These are phyloP conservation scores for Centaurea solstitialis DNA, from an alignment of 129 eudicot genomes.

Conservation along the genomic window DNA sequence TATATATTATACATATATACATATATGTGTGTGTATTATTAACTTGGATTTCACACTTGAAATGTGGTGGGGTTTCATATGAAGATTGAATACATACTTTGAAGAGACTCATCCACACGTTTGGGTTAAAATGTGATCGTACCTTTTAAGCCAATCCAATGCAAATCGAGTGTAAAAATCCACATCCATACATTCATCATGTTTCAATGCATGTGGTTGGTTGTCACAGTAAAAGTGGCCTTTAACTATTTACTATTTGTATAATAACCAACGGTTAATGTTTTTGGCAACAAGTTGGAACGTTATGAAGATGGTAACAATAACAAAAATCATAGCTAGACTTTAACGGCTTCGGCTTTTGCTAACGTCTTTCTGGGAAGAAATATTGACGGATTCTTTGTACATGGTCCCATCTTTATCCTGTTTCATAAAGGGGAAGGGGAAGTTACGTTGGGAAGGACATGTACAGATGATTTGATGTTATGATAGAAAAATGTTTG, in stretches of 20 bases:
- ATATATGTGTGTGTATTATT: neutral
- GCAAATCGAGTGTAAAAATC: neutral
- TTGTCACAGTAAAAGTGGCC: neutral
- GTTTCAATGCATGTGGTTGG: neutral
- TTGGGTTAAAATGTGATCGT: slow-evolving; percentile 24
- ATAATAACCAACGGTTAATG: neutral
- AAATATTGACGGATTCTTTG: neutral
- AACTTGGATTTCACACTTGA: slow-evolving; percentile 25
- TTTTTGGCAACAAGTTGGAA: neutral
- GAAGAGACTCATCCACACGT: slow-evolving; percentile 32
- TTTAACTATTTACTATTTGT: neutral
- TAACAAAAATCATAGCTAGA: neutral
- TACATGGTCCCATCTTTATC: neutral
- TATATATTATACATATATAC: neutral
- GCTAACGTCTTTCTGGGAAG: neutral
- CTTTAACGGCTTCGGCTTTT: too few relatives aligned
- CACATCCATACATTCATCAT: neutral
- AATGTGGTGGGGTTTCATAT: slow-evolving; percentile 14
- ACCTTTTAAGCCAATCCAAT: slow-evolving; percentile 43
- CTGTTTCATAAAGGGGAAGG: too few relatives aligned
- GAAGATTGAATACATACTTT: slow-evolving; percentile 22
- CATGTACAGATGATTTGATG: neutral
- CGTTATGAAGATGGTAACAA: too few relatives aligned
- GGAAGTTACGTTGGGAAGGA: neutral
- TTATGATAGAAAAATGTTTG: too few relatives aligned